Conservation (phyloP, 1,284 basidiomycete species). For the Ceratobasidium sp. region DNA sequence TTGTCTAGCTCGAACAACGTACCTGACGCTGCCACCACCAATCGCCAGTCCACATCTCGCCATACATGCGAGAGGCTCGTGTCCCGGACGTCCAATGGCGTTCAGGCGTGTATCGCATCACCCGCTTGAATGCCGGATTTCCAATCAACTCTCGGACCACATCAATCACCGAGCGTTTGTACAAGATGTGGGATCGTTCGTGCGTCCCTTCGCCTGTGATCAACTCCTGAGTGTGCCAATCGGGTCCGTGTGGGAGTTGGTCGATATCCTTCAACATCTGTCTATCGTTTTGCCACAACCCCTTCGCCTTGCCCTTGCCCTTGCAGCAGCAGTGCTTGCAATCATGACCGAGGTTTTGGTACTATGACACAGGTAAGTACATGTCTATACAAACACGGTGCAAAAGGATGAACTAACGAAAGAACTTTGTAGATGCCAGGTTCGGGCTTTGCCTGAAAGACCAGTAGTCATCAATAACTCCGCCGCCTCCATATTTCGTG, state of each 20-base stretch:
- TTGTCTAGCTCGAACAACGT: background rate
- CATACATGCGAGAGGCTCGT: background rate
- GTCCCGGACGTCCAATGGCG: background rate
- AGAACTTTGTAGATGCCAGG: slow-evolving; percentile 7
- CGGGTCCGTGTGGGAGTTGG: background rate
- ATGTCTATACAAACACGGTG: background rate
- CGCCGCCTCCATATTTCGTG: background rate
- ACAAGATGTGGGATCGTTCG: background rate
- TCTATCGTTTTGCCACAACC: background rate
- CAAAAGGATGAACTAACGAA: slow-evolving; percentile 8
- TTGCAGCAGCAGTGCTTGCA: background rate
- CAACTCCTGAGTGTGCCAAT: background rate
- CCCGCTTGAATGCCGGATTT: background rate
- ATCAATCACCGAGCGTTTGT: background rate
- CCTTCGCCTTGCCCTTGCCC: background rate
- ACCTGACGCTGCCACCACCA: slow-evolving; percentile 47
- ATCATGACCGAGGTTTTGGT: background rate
- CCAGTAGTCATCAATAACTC: slow-evolving; percentile 34
- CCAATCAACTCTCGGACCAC: slow-evolving; percentile 17
- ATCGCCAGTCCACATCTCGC: slow-evolving; percentile 42
- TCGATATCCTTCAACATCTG: background rate
- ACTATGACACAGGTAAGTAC: background rate
- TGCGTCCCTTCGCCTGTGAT: background rate
- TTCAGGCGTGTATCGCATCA: background rate
- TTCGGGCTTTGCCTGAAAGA: background rate